Base-by-base conservation (phyloP, 805 yeast genomes). In the Zygosaccharomyces pseudorouxii region DNA sequence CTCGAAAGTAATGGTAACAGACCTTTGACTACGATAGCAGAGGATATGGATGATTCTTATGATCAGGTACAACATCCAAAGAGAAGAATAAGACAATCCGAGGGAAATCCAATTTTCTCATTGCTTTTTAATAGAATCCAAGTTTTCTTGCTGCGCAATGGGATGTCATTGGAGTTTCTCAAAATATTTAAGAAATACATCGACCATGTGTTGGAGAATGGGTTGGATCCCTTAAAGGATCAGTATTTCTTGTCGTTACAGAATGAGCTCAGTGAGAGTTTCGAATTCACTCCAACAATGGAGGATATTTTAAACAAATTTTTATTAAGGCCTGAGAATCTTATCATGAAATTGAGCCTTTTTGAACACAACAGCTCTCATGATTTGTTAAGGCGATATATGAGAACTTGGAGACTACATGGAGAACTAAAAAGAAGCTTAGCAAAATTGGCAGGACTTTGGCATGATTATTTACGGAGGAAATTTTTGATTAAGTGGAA, bases 81-180 rank as follows among this genome's bases (percentile, higher is more conserved):
- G 10, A 30, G 28, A 33, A 14, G n/a, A 18, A n/a, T 29, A 10
- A 5, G 18, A 35, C 28, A 19, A 31, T 18, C 22, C 28, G 47
- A 40, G 38, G 25, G 30, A 12, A 50, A 51, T 27, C 49, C 58
- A 2, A 44, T 52, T 12, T 37, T 61, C n/a, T 37, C 36, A 6
- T 30, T 39, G 30, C 41, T 64, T n/a, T 59, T 56, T 46, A 56
- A 55, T 35, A 56, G 51, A 31, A 57, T 61, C 22, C 62, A 60
- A 44, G 60, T 61, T 2, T 58, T 56, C 41, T 50, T 64, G 10
- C 25, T 57, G 18, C 53, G 63, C 23, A 59, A 60, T 35, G 45
- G 49, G 12, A 31, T 60, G 42, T 62, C 68, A 1, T 50, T 57
- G 39, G 59, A 55, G 23, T 64, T 64, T 49, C 50, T 63, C 30